Conservation (phyloP, 768 basidiomycete genomes). For the Boletus sp. region DNA sequence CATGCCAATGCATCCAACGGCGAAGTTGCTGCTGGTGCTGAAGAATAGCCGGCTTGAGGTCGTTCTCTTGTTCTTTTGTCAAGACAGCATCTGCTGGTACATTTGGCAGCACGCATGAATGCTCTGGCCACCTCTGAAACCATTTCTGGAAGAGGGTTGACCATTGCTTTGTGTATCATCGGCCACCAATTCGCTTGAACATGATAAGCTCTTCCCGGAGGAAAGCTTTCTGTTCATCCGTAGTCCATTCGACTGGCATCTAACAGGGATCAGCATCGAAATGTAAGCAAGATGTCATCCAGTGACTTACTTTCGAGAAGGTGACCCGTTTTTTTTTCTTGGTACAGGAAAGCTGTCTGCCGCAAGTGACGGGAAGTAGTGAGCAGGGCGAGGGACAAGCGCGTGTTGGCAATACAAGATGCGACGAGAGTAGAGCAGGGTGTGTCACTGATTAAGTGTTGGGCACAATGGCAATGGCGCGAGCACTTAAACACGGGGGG, state of each 20-base stretch:
- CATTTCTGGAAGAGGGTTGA: not conserved
- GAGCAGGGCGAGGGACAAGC: too few species aligned
- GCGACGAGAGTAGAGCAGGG: too few species aligned
- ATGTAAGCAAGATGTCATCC: not conserved
- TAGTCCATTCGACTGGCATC: slow-evolving; percentile 1
- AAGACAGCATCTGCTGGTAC: not conserved
- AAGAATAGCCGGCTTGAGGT: not conserved
- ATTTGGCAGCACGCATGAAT: not conserved
- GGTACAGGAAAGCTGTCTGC: too few species aligned
- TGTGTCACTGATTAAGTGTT: too few species aligned
- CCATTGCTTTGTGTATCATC: not conserved
- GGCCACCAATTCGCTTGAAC: not conserved
- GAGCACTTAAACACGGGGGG: too few species aligned
- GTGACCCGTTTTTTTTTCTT: too few species aligned
- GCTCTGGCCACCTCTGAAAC: slow-evolving; percentile 2
- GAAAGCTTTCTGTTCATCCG: not conserved
- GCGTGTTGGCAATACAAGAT: too few species aligned
- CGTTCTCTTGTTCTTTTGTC: not conserved
- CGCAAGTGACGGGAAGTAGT: too few species aligned
- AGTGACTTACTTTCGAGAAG: not conserved
- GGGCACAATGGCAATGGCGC: too few species aligned
- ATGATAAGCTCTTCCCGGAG: not conserved
- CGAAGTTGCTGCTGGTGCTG: not conserved
- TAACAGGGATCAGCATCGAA: not conserved
- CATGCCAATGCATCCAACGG: not conserved